Percentiles rank a stretch among this genome's conserved stretches.
phyloP scores from a whole-genome alignment of 2,329 filamentous ascomycete species.

The Shiraia bambusicola region DNA sequence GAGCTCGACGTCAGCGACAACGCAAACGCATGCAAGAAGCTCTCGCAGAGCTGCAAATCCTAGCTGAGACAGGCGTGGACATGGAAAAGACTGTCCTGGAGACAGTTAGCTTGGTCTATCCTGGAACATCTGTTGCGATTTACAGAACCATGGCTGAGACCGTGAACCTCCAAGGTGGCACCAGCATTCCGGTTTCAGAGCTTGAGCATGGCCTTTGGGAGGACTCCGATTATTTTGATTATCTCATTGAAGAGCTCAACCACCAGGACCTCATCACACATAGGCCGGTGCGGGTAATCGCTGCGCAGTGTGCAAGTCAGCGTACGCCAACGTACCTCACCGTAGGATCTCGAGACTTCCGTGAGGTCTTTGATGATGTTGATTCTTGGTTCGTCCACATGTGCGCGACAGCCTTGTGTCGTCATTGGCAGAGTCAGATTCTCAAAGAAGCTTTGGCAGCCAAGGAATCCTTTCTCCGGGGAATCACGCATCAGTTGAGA shows the following conservation, averaged over 20 bases:
- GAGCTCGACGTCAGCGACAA: constrained; percentile 44
- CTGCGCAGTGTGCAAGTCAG: constrained; percentile 40
- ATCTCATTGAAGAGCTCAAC: constrained; percentile 43
- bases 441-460: constrained; percentile 47
- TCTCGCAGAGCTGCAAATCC: constrained; percentile 28
- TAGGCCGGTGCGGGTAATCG: constrained; percentile 43
- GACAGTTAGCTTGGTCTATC: constrained; percentile 40
- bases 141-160: constrained; percentile 22
- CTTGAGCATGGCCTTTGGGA: constrained; percentile 50
- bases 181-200: constrained; percentile 27
- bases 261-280: constrained; percentile 30
- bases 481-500: constrained; percentile 51
- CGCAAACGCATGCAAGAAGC: constrained; percentile 45
- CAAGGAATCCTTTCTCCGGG: constrained; percentile 50
- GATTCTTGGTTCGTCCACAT: constrained; percentile 50
- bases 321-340: constrained; percentile 40
- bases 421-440: constrained; percentile 43
- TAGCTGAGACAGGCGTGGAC: constrained; percentile 19
- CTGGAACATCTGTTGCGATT: constrained; percentile 34
- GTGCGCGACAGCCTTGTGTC: constrained; percentile 44
- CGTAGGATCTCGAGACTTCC: constrained; percentile 46
- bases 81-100: constrained; percentile 30
- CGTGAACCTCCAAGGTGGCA: constrained; percentile 30
- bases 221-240: constrained; percentile 45
- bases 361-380: constrained; percentile 50